Conservation (phyloP, 176 grass and related monocot species). For the Poa annua region DNA sequence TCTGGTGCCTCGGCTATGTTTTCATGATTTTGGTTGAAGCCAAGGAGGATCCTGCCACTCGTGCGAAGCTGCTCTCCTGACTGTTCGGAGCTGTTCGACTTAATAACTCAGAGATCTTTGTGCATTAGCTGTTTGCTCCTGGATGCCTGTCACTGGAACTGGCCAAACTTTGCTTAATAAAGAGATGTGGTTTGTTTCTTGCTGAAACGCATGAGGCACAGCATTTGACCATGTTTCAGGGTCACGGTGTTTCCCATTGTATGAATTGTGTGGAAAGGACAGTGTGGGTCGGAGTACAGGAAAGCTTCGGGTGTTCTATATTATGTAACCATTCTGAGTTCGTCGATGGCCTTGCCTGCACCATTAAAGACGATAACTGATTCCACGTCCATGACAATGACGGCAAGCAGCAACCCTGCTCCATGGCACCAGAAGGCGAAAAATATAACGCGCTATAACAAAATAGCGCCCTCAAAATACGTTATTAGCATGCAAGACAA, state of each 20-base stretch:
- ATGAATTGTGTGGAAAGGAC: background rate
- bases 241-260: background rate
- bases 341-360: background rate
- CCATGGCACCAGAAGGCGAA: background rate
- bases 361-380: background rate
- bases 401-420: background rate
- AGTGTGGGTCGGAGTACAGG: background rate
- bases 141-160: background rate
- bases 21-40: conserved; percentile 86
- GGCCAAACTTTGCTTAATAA: background rate
- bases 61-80: conserved; percentile 64
- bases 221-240: background rate
- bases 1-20: conserved; percentile 83
- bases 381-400: background rate
- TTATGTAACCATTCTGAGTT: background rate
- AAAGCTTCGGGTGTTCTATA: too few species aligned
- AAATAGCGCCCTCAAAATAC: too few species aligned
- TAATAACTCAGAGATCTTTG: background rate
- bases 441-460: too few species aligned
- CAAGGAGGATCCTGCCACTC: conserved; percentile 71
- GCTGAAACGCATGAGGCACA: background rate
- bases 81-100: background rate
- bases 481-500: too few species aligned
- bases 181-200: background rate
- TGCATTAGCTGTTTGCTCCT: background rate